Evolutionary conservation across 768 basidiomycete species (phyloP), one percentile per base, ranked within the genome.

Genomic region (Kondoa subrosea): DNA sequence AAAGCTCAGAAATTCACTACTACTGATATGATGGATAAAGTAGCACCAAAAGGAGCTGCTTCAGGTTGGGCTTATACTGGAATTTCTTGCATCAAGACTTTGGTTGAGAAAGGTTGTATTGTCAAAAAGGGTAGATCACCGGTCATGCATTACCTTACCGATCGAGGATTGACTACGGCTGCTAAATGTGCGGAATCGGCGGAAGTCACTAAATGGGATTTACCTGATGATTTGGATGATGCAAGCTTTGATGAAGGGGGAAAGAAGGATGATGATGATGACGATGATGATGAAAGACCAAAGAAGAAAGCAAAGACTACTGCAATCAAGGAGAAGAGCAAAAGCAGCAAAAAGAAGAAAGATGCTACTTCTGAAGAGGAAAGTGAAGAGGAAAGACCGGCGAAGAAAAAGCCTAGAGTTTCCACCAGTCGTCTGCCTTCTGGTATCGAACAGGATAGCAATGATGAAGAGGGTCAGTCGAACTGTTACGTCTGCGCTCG

Each of bases 331-430:
- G 40, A 50, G 8, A 50, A 50, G 21, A 21, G 40, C 40, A 50
- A 50, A 50, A 21, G 40, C 40, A 50, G n/a, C n/a, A n/a, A n/a
- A n/a, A n/a, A 50, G 40, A 21, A 8, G 8, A 25, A 60, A 60
- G 58, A 12, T 31, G 58, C 56, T n/a, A n/a, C n/a, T n/a, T n/a
- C n/a, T 50, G 40, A 21, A 50, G 40, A 31, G 58, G 58, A 25
- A 60, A 60, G 58, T 27, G 25, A 60, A 25, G 58, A 25, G 58
- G 58, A 60, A 60, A 27, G 58, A 60, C 58, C 58, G 14, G 58
- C 25, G 14, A 31, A 50, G 40, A 50, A 50, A 50, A 8, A 50
- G 21, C 40, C 40, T 50, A 50, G 40, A 50, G 40, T 21, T 50
- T 50, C 40, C 21, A 50, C 40, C 40, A 50, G 40, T 50, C 40